Conservation (phyloP, 163 green algal species). For the Scenedesmus sp. region DNA sequence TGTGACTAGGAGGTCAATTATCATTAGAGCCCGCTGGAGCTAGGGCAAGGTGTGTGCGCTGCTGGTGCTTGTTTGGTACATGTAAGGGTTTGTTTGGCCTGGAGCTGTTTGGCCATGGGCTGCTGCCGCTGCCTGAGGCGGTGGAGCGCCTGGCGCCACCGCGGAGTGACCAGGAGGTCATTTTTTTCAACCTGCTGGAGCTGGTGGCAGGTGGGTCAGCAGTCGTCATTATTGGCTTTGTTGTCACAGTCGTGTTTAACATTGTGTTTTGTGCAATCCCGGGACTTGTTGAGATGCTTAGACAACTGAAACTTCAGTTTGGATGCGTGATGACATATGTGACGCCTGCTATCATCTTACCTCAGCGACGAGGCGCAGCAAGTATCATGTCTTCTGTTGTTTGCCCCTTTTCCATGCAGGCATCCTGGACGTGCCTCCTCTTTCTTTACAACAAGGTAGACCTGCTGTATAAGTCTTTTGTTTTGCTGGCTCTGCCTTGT, state of each 20-base stretch:
- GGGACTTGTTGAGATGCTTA: no score
- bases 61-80: neutral
- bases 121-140: slow-evolving; percentile 61
- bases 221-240: no score
- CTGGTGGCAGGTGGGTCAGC: slow-evolving; percentile 57
- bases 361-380: no score
- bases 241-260: no score
- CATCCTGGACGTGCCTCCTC: neutral
- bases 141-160: slow-evolving; percentile 72
- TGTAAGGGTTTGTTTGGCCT: no score
- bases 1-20: slow-evolving; percentile 72
- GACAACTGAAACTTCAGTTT: no score
- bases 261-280: no score
- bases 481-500: neutral
- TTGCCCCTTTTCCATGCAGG: neutral
- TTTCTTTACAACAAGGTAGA: no score
- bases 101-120: slow-evolving; percentile 68
- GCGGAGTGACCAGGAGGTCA: slow-evolving; percentile 67
- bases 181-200: slow-evolving; percentile 78
- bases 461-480: neutral
- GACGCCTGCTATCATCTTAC: no score
- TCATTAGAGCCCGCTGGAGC: slow-evolving; percentile 73
- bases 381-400: no score
- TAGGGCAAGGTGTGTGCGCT: slow-evolving; percentile 48
- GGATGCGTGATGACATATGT: no score